Evolutionary conservation across 1,139 yeast species (phyloP).

Genomic region (Debaryomyces psychrophilus): DNA sequence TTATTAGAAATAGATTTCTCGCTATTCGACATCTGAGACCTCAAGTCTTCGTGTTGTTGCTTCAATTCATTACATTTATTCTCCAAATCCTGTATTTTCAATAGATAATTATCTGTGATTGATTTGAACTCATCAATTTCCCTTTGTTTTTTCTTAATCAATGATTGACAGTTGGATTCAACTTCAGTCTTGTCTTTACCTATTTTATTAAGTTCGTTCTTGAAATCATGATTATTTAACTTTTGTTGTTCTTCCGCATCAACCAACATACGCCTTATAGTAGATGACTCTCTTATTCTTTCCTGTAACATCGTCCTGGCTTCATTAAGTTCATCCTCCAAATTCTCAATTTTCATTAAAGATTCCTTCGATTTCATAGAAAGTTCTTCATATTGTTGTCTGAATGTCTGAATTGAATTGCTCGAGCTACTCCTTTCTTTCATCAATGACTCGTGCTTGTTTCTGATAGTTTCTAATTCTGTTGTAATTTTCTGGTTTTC

Average conservation of each 20-base stretch:
- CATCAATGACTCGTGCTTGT: slow-evolving; percentile 51
- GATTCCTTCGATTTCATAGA: slow-evolving; percentile 69
- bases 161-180: slow-evolving; percentile 55
- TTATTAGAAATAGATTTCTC: slow-evolving; percentile 16
- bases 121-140: slow-evolving; percentile 50
- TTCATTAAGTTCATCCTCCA: slow-evolving; percentile 82
- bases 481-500: slow-evolving; percentile 57
- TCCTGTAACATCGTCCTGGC: slow-evolving; percentile 74
- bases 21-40: neutral
- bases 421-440: slow-evolving; percentile 51
- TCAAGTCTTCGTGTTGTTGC: slow-evolving; percentile 22
- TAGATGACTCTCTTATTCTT: slow-evolving; percentile 74
- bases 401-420: slow-evolving; percentile 60
- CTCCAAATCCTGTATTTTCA: slow-evolving; percentile 39
- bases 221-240: slow-evolving; percentile 39
- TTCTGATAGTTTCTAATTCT: slow-evolving; percentile 54
- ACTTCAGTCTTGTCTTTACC: slow-evolving; percentile 62
- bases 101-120: slow-evolving; percentile 30
- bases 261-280: slow-evolving; percentile 66
- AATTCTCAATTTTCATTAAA: slow-evolving; percentile 57
- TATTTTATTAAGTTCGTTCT: slow-evolving; percentile 32
- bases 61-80: slow-evolving; percentile 42
- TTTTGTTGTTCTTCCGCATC: slow-evolving; percentile 69
- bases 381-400: slow-evolving; percentile 79
- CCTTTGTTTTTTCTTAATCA: slow-evolving; percentile 53